Conservation (phyloP, 2,329 filamentous ascomycete species). For the Aspergillus transmontanensis region DNA sequence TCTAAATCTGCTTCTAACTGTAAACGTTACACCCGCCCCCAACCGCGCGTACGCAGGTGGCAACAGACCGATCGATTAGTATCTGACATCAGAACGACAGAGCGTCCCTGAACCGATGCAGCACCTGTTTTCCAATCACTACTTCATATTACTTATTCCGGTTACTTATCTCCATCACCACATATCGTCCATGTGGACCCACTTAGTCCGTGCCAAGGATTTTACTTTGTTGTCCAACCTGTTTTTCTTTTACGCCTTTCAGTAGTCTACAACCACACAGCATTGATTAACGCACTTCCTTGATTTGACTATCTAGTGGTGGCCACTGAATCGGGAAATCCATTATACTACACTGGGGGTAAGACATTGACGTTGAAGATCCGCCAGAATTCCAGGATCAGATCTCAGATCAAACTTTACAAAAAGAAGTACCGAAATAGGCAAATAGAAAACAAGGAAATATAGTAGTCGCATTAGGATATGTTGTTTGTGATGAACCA, state of each 20-base stretch:
- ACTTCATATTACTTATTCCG: not conserved
- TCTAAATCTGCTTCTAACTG: not conserved
- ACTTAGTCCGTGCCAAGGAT: not conserved
- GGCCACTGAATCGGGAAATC: too few relatives aligned
- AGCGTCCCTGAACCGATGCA: not conserved
- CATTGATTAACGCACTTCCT: not conserved
- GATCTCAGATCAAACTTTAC: not conserved
- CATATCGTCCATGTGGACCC: not conserved
- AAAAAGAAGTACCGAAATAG: not conserved
- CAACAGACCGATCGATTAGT: not conserved
- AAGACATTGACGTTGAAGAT: not conserved
- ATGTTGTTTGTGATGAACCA: not conserved
- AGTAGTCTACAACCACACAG: not conserved
- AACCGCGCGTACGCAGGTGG: slow-evolving; percentile 1
- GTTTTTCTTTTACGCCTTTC: not conserved
- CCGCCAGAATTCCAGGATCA: not conserved
- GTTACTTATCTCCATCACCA: not conserved
- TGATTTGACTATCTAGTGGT: not conserved
- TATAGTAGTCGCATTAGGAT: not conserved
- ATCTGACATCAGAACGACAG: not conserved
- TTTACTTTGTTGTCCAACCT: not conserved
- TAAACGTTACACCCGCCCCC: not conserved
- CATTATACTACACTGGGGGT: not conserved
- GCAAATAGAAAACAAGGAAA: not conserved
- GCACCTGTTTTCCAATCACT: not conserved